Evolutionary conservation across 2,329 filamentous ascomycete genomes (phyloP).

Genomic region (Colletotrichum euphorbiae): DNA sequence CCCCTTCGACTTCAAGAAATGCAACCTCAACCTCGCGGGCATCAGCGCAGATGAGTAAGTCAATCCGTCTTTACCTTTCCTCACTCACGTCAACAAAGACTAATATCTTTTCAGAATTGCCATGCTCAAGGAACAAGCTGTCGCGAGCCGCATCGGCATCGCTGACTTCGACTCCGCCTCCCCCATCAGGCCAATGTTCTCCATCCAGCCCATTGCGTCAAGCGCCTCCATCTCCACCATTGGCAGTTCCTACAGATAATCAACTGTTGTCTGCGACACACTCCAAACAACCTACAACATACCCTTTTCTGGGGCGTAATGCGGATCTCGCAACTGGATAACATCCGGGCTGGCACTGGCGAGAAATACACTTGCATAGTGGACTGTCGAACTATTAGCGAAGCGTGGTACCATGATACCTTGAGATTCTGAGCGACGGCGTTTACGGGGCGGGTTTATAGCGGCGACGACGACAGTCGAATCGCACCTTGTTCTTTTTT

Average conservation of each 20-base stretch:
- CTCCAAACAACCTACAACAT: background rate
- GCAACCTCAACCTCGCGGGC: conserved; percentile 64
- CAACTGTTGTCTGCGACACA: too few relatives aligned
- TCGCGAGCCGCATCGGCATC: conserved; percentile 61
- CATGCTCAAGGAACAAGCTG: conserved; percentile 64
- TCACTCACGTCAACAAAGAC: background rate
- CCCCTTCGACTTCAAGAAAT: conserved; percentile 69
- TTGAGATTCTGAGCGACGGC: conserved; percentile 29
- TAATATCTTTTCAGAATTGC: conserved; percentile 53
- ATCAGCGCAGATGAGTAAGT: conserved; percentile 70
- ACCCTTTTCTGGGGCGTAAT: conserved; percentile 16
- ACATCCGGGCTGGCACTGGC: conserved; percentile 28
- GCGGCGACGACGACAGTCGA: conserved; percentile 25
- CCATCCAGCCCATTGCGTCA: conserved; percentile 30
- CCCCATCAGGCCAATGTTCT: conserved; percentile 29
- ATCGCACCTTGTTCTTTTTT: background rate
- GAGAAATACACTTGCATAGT: background rate
- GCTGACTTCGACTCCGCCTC: conserved; percentile 47
- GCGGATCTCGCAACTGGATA: conserved; percentile 9
- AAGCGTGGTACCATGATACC: conserved; percentile 28
- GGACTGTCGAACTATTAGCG: conserved; percentile 7
- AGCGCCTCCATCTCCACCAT: conserved; percentile 36
- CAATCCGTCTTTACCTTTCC: background rate
- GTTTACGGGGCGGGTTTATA: conserved; percentile 16
- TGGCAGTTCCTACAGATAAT: conserved; percentile 28